Conservation (phyloP, 2,329 filamentous ascomycete species). For the Neocatenulostroma microsporum region DNA sequence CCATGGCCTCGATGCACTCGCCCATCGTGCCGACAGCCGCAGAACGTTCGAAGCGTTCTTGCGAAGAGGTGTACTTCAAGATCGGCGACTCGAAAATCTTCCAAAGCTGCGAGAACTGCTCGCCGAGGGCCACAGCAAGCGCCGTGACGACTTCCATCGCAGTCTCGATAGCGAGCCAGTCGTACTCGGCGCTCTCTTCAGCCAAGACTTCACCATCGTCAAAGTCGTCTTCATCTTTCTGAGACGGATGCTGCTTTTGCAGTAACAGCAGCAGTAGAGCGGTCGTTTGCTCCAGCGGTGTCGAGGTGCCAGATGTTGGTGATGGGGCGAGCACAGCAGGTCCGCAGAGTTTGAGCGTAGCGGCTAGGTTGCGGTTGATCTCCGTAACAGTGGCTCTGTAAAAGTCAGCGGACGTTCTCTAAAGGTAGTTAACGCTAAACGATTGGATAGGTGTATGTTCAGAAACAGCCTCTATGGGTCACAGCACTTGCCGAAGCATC, state of each 20-base stretch:
- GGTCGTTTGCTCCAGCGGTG: conserved; percentile 52
- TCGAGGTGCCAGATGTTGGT: conserved; percentile 50
- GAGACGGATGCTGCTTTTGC: conserved; percentile 84
- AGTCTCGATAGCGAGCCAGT: conserved; percentile 94
- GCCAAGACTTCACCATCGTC: conserved; percentile 63
- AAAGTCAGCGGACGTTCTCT: too few species aligned
- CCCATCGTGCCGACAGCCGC: conserved; percentile 87
- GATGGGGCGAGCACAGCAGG: conserved; percentile 65
- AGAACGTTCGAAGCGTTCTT: conserved; percentile 78
- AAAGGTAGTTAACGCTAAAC: too few species aligned
- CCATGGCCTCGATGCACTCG: conserved; percentile 82
- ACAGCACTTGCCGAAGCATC: conserved; percentile 53
- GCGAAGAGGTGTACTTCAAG: conserved; percentile 77
- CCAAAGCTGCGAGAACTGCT: conserved; percentile 79
- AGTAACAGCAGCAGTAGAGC: conserved; percentile 70
- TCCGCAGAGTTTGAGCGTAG: conserved; percentile 83
- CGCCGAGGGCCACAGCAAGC: conserved; percentile 71
- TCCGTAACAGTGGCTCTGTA: conserved; percentile 78
- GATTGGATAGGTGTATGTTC: conserved; percentile 30
- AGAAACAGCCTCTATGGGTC: conserved; percentile 42
- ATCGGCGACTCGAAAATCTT: conserved; percentile 93
- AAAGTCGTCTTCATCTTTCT: conserved; percentile 78
- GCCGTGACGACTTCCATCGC: conserved; percentile 85
- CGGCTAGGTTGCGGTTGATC: conserved; percentile 87
- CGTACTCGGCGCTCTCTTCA: conserved; percentile 82